These are phyloP conservation scores for Pyronema domesticum DNA, from an alignment of 495 filamentous ascomycete genomes.

Conservation along the genomic window DNA sequence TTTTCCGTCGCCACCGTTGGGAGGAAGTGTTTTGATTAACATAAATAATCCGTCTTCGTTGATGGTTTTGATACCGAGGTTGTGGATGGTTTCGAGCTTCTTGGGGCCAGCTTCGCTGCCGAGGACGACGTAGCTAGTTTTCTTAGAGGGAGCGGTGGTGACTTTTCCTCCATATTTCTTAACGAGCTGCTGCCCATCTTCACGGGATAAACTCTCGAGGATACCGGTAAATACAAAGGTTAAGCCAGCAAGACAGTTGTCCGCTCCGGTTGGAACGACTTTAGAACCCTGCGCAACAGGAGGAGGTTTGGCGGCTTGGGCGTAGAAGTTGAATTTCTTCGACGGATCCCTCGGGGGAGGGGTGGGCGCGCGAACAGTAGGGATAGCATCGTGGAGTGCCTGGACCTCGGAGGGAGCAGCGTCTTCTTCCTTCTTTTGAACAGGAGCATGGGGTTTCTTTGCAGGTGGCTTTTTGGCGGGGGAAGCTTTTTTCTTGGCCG, in stretches of 20 bases:
- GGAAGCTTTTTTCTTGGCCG: constrained; percentile 29
- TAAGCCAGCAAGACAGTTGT: constrained; percentile 84
- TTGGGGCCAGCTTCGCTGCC: constrained; percentile 82
- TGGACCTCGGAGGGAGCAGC: constrained; percentile 50
- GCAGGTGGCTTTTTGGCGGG: constrained; percentile 39
- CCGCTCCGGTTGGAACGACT: constrained; percentile 65
- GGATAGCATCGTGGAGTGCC: constrained; percentile 74
- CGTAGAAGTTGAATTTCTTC: constrained; percentile 53
- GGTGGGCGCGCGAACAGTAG: constrained; percentile 59
- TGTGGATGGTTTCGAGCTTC: constrained; percentile 74
- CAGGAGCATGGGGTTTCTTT: constrained; percentile 42
- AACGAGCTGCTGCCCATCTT: constrained; percentile 73
- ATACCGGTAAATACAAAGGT: constrained; percentile 95
- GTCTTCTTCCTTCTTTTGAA: constrained; percentile 40
- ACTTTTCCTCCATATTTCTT: constrained; percentile 90
- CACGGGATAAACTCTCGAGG: constrained; percentile 55
- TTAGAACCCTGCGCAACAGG: constrained; percentile 42
- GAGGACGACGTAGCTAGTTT: constrained; percentile 84
- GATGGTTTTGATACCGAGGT: constrained; percentile 68
- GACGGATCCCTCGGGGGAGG: constrained; percentile 47
- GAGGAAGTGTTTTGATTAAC: constrained; percentile 66
- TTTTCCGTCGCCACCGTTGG: constrained; percentile 68
- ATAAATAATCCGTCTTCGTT: constrained; percentile 83
- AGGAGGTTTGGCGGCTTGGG: constrained; percentile 38
- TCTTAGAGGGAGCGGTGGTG: constrained; percentile 65